Evolutionary conservation across 345 rosid species (phyloP), one percentile per base, ranked within the genome.

Genomic region (Lepidium aucheri): DNA sequence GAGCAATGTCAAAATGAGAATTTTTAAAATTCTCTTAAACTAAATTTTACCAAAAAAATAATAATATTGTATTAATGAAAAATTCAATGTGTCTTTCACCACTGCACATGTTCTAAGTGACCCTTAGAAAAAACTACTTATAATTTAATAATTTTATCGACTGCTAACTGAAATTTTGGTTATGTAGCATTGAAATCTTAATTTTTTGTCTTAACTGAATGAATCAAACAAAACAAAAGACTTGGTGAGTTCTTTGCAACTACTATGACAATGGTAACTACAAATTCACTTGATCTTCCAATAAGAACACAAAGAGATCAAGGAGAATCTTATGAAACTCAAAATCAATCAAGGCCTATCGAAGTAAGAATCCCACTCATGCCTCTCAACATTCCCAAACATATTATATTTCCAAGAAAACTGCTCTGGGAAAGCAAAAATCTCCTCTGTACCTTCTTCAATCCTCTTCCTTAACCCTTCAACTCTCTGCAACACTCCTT

Each of bases 331-430:
- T 35, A 28, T 15, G 30, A 26, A 26, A 50, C 14, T 4, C 32
- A 56, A 14, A 26, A 26, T 8, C 36, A 49, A 17, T 66, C 50
- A 73, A 8, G 49, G 68, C 53, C 75, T 78, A 32, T 58, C 82
- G n/a, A 83, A 85, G 52, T 82, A 79, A 67, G 64, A 55, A 81
- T 82, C 95, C 89, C 95, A 88, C 63, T 82, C 87, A 79, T 83
- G 83, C 62, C 67, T 52, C 32, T 68, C 76, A 6, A 78, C 62
- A 5, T 68, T 75, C 39, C 87, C 91, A 69, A 76, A 79, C 63
- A 77, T 53, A 32, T 61, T 79, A 61, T 79, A 81, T 77, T 88
- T 85, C 95, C 95, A 88, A 3, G 81, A 78, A 40, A 35, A 69
- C 58, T 74, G 76, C 70, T 85, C 95, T 0, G 65, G 78, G 3